These are phyloP conservation scores for Pythium monospermum DNA, from an alignment of 352 stramenopile genomes.

Conservation along the genomic window DNA sequence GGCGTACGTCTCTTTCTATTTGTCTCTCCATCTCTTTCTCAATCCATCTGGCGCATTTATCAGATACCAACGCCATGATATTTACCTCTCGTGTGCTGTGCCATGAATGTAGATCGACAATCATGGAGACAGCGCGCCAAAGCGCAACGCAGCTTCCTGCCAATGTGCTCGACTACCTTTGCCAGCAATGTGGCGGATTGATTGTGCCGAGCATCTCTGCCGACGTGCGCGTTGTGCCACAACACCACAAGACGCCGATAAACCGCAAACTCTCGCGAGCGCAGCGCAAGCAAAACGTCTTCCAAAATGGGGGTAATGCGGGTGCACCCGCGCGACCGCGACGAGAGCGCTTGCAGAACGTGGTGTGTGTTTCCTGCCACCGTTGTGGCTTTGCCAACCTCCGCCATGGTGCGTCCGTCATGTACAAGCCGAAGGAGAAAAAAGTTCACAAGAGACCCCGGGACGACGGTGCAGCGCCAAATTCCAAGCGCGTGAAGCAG, in stretches of 20 bases:
- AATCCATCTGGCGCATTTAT: no score
- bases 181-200: constrained; percentile 52
- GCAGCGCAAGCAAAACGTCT: constrained; percentile 30
- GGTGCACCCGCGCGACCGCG: background rate
- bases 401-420: constrained; percentile 35
- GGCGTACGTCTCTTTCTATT: constrained; percentile 24
- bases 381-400: constrained; percentile 50
- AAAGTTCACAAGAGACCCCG: constrained; percentile 19
- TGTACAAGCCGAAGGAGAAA: constrained; percentile 49
- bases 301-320: constrained; percentile 27
- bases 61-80: no score
- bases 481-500: background rate
- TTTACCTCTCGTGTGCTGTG: no score
- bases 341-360: constrained; percentile 20
- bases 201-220: constrained; percentile 57
- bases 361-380: constrained; percentile 37
- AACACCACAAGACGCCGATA: constrained; percentile 27
- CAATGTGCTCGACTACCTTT: constrained; percentile 59
- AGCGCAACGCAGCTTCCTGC: constrained; percentile 33
- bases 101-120: constrained; percentile 34
- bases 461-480: constrained; percentile 13
- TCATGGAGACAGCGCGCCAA: constrained; percentile 44
- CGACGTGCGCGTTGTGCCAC: constrained; percentile 41
- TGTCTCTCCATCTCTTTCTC: background rate
- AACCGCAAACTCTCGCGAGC: constrained; percentile 51